phyloP scores from a whole-genome alignment of 192 early-diverging fungal species.

The Coemansia sp. region DNA sequence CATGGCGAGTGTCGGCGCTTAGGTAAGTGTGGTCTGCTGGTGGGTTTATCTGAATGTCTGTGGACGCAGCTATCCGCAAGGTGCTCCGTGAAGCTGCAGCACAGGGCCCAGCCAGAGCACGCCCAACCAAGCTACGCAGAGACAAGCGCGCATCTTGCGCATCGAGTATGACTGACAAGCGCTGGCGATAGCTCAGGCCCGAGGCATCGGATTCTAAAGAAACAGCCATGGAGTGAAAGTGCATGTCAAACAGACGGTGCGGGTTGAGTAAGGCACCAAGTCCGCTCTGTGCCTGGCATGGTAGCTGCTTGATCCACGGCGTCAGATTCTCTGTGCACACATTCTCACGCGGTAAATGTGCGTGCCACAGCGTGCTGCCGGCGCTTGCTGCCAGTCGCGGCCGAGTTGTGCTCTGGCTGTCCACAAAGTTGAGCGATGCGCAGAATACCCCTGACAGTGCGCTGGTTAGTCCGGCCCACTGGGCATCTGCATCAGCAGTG shows the following conservation, averaged over 20 bases:
- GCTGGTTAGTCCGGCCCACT: conserved; percentile 88
- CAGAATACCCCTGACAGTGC: conserved; percentile 93
- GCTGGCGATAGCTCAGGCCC: conserved; percentile 68
- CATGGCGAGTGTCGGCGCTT: conserved; percentile 1
- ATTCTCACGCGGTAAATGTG: conserved; percentile 82
- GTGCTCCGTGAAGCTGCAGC: conserved; percentile 51
- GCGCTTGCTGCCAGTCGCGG: conserved; percentile 40
- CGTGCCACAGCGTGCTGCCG: conserved; percentile 60
- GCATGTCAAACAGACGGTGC: conserved; percentile 84
- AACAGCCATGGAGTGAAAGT: conserved; percentile 88
- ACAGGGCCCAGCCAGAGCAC: conserved; percentile 48
- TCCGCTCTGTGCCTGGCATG: conserved; percentile 90
- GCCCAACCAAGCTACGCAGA: conserved; percentile 54
- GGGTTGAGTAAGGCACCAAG: conserved; percentile 86
- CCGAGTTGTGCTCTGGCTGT: conserved; percentile 65
- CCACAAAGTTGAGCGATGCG: conserved; percentile 93
- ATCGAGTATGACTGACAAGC: conserved; percentile 78
- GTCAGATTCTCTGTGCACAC: conserved; percentile 99
- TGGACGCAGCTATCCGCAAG: conserved; percentile 29
- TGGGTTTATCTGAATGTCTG: conserved; percentile 14
- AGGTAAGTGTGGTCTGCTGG: conserved; percentile 5
- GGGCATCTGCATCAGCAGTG: conserved; percentile 48
- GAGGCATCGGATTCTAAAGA: conserved; percentile 56
- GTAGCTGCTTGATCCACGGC: conserved; percentile 93
- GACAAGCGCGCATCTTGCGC: conserved; percentile 36